Conservation (phyloP, 495 filamentous ascomycete species). For the Mycothermus thermophilus region DNA sequence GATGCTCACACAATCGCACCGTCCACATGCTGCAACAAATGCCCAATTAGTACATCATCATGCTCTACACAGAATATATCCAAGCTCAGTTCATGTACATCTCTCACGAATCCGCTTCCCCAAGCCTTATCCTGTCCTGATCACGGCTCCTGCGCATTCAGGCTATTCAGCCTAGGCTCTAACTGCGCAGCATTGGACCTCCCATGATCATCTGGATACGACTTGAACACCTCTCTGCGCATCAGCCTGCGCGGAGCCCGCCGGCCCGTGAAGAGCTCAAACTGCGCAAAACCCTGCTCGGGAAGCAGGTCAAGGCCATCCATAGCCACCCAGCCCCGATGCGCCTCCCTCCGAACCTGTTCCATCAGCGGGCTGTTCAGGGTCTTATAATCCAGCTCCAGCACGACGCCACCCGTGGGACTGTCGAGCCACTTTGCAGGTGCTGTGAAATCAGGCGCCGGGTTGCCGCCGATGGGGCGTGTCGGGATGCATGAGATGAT, state of each 20-base stretch:
- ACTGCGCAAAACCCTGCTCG: conserved; percentile 66
- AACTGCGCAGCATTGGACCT: conserved; percentile 15
- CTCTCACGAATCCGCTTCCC: no score
- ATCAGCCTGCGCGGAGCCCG: conserved; percentile 56
- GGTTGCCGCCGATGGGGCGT: conserved; percentile 41
- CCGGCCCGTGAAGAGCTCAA: conserved; percentile 61
- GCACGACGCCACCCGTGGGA: conserved; percentile 55
- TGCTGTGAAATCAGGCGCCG: conserved; percentile 54
- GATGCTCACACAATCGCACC: no score
- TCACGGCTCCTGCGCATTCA: conserved; percentile 19
- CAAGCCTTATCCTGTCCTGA: no score
- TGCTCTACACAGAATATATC: no score
- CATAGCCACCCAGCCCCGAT: conserved; percentile 53
- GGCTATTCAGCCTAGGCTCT: conserved; percentile 20
- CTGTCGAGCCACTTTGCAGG: conserved; percentile 53
- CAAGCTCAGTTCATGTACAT: no score
- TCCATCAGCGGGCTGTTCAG: conserved; percentile 49
- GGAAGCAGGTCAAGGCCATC: conserved; percentile 61
- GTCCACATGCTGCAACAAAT: no score
- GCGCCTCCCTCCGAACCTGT: conserved; percentile 47
- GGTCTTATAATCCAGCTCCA: conserved; percentile 60
- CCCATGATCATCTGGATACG: conserved; percentile 27
- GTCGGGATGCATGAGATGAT: conserved; percentile 60
- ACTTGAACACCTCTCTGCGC: conserved; percentile 49
- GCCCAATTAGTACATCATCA: no score